These are phyloP conservation scores for Sphagnum fallax DNA, from an alignment of 228 moss, liverwort and hornwort genomes.

Conservation along the genomic window DNA sequence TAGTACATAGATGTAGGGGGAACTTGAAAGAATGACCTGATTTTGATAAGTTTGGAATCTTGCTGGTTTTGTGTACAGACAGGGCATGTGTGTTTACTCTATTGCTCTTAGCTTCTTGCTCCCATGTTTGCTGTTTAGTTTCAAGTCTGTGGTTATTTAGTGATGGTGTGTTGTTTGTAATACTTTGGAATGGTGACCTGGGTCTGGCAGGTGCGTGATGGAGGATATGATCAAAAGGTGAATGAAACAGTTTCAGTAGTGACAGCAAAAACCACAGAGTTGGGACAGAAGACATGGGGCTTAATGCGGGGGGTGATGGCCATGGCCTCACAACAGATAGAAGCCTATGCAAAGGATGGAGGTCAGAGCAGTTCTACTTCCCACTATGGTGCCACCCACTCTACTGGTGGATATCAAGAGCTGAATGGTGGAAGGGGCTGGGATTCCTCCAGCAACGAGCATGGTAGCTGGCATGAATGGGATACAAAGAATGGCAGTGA, in stretches of 20 bases:
- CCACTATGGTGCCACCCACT: constrained; percentile 18
- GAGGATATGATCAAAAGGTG: constrained; percentile 94
- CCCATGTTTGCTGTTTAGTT: too few species aligned
- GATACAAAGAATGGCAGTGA: constrained; percentile 40
- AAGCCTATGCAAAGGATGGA: constrained; percentile 82
- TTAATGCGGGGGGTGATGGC: constrained; percentile 98
- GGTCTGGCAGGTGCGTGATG: constrained; percentile 67
- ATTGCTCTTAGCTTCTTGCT: too few species aligned
- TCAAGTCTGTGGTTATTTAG: too few species aligned
- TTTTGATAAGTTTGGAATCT: too few species aligned
- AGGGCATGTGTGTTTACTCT: too few species aligned
- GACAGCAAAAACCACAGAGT: constrained; percentile 83
- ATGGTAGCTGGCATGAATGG: constrained; percentile 39
- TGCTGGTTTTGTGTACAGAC: too few species aligned
- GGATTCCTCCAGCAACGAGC: constrained; percentile 32
- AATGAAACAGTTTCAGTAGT: constrained; percentile 94
- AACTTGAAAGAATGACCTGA: too few species aligned
- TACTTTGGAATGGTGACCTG: too few species aligned
- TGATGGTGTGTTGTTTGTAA: too few species aligned
- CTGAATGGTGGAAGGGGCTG: constrained; percentile 50
- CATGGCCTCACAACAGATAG: constrained; percentile 97
- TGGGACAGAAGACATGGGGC: constrained; percentile 97
- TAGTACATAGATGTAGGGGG: too few species aligned
- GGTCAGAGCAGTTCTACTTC: constrained; percentile 27
- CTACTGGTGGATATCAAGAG: constrained; percentile 36